Conservation (phyloP, 129 eudicot genomes). For the Chrysanthemum seticuspe region DNA sequence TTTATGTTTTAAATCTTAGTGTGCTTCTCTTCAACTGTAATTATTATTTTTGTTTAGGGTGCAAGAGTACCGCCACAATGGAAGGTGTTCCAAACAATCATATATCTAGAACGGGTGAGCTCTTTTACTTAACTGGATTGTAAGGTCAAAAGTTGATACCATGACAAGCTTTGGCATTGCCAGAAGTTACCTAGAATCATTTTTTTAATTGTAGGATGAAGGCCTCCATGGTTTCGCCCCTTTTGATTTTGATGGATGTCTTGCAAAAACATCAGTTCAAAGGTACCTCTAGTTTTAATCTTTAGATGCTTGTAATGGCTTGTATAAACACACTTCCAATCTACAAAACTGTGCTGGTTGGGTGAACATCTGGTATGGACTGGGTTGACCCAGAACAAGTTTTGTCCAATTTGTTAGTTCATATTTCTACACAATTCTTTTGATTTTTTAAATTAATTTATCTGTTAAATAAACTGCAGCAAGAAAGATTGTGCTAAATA, state of each 20-base stretch:
- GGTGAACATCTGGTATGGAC: no score
- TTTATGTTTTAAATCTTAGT: not conserved
- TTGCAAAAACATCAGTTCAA: slow-evolving; percentile 81
- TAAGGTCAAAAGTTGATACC: not conserved
- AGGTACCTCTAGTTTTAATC: slow-evolving; percentile 38
- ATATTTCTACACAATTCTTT: no score
- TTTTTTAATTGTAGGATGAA: slow-evolving; percentile 65
- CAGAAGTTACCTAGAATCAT: slow-evolving; percentile 6
- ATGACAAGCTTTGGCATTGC: slow-evolving; percentile 14
- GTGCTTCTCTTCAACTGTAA: not conserved
- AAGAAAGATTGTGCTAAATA: no score
- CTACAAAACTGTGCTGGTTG: no score
- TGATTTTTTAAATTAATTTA: no score
- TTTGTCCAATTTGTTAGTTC: no score
- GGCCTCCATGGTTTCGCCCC: slow-evolving; percentile 91
- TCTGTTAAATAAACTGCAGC: no score
- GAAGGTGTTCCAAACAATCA: slow-evolving; percentile 84
- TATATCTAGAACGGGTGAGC: slow-evolving; percentile 79
- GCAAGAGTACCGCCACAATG: slow-evolving; percentile 67
- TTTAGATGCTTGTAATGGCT: not conserved
- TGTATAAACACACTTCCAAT: no score
- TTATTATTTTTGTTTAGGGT: slow-evolving; percentile 43
- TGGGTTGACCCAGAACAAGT: no score
- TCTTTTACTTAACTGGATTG: not conserved
- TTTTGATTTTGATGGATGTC: slow-evolving; percentile 98